Evolutionary conservation across 495 filamentous ascomycete genomes (phyloP).

Genomic region (Penicillium herquei): DNA sequence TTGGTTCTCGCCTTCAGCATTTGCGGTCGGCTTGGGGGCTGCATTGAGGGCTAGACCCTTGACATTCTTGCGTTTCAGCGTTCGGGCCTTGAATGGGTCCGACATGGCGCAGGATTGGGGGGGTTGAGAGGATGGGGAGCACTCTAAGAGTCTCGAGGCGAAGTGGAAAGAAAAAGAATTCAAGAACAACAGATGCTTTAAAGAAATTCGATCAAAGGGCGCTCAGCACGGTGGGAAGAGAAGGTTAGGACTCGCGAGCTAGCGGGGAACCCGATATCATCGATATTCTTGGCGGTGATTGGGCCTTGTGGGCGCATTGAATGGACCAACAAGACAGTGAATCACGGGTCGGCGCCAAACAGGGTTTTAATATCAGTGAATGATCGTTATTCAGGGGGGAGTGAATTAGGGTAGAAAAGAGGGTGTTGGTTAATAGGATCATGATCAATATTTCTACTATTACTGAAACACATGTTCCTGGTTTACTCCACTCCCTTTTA

Average conservation of each 20-base stretch:
- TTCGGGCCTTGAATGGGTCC: conserved; percentile 81
- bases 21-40: conserved; percentile 57
- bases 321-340: conserved; percentile 21
- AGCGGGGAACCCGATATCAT: conserved; percentile 36
- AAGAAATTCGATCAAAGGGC: not conserved
- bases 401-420: not conserved
- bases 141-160: not conserved
- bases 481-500: conserved; percentile 22
- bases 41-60: conserved; percentile 87
- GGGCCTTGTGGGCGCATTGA: conserved; percentile 30
- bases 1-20: conserved; percentile 58
- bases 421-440: conserved; percentile 1
- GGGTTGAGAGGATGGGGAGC: conserved; percentile 9
- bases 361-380: not conserved
- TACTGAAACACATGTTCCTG: conserved; percentile 26
- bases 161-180: conserved; percentile 1
- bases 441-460: conserved; percentile 2
- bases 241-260: conserved; percentile 19
- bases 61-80: conserved; percentile 96
- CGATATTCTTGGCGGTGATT: conserved; percentile 33
- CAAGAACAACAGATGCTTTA: conserved; percentile 6
- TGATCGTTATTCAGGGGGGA: not conserved
- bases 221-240: conserved; percentile 17
- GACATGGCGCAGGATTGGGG: conserved; percentile 55
- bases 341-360: conserved; percentile 23